Percentiles rank a stretch among this genome's conserved stretches.
Conservation (phyloP, 75 land plant genomes). For the Pinus taeda region DNA sequence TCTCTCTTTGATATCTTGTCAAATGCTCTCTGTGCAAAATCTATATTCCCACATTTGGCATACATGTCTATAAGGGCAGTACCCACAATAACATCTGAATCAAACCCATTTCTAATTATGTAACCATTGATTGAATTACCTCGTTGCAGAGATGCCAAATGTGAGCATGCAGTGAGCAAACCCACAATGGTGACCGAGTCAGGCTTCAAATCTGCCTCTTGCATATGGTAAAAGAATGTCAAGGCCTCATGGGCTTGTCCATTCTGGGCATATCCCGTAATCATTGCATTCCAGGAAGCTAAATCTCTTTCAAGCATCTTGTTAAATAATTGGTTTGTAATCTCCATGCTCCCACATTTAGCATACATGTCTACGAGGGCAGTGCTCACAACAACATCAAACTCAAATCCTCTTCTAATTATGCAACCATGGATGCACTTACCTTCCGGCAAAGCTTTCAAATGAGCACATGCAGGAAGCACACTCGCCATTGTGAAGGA, state of each 20-base stretch:
- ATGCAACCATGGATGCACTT: conserved; percentile 34
- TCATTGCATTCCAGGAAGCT: conserved; percentile 77
- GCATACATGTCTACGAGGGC: conserved; percentile 63
- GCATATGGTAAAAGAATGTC: conserved; percentile 39
- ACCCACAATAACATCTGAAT: conserved; percentile 40
- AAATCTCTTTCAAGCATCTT: conserved; percentile 30
- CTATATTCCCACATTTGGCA: conserved; percentile 59
- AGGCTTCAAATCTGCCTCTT: conserved; percentile 5
- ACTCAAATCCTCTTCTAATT: conserved; percentile 20
- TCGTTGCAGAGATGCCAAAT: conserved; percentile 23
- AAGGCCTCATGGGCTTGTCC: conserved; percentile 50
- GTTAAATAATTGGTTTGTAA: conserved; percentile 41
- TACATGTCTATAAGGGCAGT: conserved; percentile 74
- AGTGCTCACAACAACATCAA: conserved; percentile 37
- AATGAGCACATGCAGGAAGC: conserved; percentile 48
- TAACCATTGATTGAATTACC: conserved; percentile 54
- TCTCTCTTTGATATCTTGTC: conserved; percentile 38
- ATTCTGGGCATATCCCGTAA: conserved; percentile 43
- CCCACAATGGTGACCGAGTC: conserved; percentile 46
- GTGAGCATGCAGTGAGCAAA: conserved; percentile 49
- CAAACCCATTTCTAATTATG: conserved; percentile 31
- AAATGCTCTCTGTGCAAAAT: conserved; percentile 41
- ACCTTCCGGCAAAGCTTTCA: conserved; percentile 35
- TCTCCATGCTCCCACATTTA: conserved; percentile 37
- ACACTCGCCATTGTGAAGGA: conserved; percentile 28